phyloP scores from a whole-genome alignment of 345 rosid genomes.

The Cardamine chenopodiifolia region DNA sequence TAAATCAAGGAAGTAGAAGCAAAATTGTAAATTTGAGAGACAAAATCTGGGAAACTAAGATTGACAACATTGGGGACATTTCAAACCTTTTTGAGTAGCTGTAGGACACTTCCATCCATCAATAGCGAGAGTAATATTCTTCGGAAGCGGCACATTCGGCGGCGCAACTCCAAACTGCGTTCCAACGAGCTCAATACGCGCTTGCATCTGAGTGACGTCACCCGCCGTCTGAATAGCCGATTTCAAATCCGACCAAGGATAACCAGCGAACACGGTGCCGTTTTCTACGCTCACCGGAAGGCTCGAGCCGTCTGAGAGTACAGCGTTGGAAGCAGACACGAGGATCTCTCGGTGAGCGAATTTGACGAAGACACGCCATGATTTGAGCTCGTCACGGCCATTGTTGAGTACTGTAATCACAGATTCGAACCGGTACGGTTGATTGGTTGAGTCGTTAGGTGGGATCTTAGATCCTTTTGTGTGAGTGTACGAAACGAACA shows the following conservation, averaged over 20 bases:
- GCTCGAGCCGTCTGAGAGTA: conserved; percentile 70
- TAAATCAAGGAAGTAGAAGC: neutral
- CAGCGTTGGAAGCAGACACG: conserved; percentile 73
- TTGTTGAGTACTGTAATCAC: conserved; percentile 70
- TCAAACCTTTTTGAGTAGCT: conserved; percentile 57
- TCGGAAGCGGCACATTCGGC: conserved; percentile 75
- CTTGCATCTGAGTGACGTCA: conserved; percentile 75
- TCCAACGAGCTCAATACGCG: conserved; percentile 65
- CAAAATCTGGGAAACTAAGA: neutral
- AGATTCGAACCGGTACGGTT: conserved; percentile 87
- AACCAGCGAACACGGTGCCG: conserved; percentile 78
- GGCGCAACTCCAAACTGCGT: conserved; percentile 82
- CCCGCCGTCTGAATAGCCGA: conserved; percentile 94
- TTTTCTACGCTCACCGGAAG: conserved; percentile 65
- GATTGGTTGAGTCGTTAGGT: conserved; percentile 60
- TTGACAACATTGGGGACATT: neutral
- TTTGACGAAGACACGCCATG: conserved; percentile 82
- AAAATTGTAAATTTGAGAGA: neutral
- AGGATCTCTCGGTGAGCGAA: conserved; percentile 71
- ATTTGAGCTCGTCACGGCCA: conserved; percentile 70
- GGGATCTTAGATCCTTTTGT: conserved; percentile 51
- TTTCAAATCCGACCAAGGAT: conserved; percentile 72
- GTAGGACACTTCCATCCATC: conserved; percentile 76
- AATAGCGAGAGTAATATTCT: conserved; percentile 61
- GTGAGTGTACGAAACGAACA: conserved; percentile 68